Evolutionary conservation across 176 grass and related monocot genomes (phyloP).

Genomic region (Carex scoparia): DNA sequence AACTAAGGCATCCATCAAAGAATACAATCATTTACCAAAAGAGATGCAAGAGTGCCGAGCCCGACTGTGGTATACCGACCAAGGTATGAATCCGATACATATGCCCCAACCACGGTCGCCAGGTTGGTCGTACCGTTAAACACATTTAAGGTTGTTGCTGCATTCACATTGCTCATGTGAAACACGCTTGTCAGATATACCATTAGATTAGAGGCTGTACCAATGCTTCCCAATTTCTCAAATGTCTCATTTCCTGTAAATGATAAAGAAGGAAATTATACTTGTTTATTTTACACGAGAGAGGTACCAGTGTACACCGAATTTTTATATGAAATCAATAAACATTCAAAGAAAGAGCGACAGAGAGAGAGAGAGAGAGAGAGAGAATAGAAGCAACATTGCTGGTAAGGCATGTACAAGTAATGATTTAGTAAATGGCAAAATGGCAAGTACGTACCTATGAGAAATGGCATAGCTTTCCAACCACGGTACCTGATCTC

Average conservation of each 20-base stretch:
- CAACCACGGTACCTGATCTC: conserved; percentile 46
- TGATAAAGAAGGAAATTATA: no score
- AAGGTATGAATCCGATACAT: conserved; percentile 55
- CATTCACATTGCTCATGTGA: conserved; percentile 46
- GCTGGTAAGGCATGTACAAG: neutral
- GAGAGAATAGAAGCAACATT: neutral
- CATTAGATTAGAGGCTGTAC: conserved; percentile 57
- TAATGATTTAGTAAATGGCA: conserved; percentile 3
- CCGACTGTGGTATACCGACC: conserved; percentile 46
- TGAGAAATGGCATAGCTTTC: conserved; percentile 65
- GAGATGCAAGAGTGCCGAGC: conserved; percentile 32
- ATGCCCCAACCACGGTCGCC: conserved; percentile 52
- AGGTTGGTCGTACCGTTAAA: conserved; percentile 59
- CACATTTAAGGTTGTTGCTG: conserved; percentile 46
- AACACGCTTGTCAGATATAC: conserved; percentile 73
- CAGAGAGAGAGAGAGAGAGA: neutral
- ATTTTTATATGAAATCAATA: neutral
- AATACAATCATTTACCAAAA: conserved; percentile 21
- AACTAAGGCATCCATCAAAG: neutral
- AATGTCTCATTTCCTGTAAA: conserved; percentile 60
- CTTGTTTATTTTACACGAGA: no score
- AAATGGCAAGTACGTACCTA: conserved; percentile 19
- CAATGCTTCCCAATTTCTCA: conserved; percentile 64
- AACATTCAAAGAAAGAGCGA: neutral
- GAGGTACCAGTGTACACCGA: neutral